These are phyloP conservation scores for Aspergillus nomiae DNA, from an alignment of 2,329 filamentous ascomycete genomes.

Conservation along the genomic window DNA sequence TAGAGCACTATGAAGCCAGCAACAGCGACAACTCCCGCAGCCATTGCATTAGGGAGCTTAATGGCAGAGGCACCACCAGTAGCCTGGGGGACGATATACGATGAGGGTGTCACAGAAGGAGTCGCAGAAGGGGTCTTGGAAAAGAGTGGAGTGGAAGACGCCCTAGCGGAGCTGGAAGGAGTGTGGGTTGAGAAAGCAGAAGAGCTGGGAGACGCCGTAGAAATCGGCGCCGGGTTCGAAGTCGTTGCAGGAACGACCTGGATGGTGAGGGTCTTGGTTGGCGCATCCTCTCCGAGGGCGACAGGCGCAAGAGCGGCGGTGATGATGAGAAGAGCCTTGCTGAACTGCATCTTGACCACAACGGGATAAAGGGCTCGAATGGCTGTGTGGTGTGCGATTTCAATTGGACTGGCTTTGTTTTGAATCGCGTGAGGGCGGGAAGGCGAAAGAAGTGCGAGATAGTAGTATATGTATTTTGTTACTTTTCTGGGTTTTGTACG, in stretches of 20 bases:
- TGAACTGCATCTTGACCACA: slow-evolving; percentile 34
- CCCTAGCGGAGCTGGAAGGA: slow-evolving; percentile 14
- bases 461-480: background rate
- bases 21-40: slow-evolving; percentile 33
- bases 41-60: slow-evolving; percentile 29
- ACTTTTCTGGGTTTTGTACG: background rate
- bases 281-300: slow-evolving; percentile 28
- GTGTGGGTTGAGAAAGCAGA: slow-evolving; percentile 13
- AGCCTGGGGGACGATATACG: slow-evolving; percentile 16
- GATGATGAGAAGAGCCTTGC: slow-evolving; percentile 35
- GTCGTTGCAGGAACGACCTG: slow-evolving; percentile 22
- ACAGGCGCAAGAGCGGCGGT: slow-evolving; percentile 30
- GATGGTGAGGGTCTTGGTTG: slow-evolving; percentile 33
- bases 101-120: slow-evolving; percentile 12
- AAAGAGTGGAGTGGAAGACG: slow-evolving; percentile 12
- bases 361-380: background rate
- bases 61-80: slow-evolving; percentile 24
- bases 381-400: background rate
- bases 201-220: slow-evolving; percentile 13
- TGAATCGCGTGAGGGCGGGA: background rate
- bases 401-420: background rate
- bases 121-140: slow-evolving; percentile 4
- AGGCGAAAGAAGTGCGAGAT: background rate
- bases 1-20: slow-evolving; percentile 39
- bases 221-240: slow-evolving; percentile 15